phyloP scores from a whole-genome alignment of 192 early-diverging fungal genomes.

The Coemansia sp. region DNA sequence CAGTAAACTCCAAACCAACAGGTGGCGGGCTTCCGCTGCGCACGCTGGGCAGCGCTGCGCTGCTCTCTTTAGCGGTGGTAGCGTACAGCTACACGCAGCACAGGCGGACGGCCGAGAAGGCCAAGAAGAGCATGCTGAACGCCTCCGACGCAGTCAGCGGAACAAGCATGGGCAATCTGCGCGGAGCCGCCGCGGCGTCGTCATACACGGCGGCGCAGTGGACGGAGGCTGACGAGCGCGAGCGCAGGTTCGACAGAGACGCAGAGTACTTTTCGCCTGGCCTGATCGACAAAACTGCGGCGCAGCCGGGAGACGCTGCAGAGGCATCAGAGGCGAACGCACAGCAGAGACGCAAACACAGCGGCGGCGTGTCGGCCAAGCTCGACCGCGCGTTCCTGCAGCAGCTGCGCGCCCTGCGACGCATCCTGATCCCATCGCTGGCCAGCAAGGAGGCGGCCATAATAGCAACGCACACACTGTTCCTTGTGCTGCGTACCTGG shows the following conservation, averaged over 20 bases:
- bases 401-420: conserved; percentile 71
- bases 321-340: not conserved
- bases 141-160: conserved; percentile 25
- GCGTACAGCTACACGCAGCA: conserved; percentile 51
- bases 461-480: conserved; percentile 76
- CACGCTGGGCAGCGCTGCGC: conserved; percentile 33
- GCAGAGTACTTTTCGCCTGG: conserved; percentile 27
- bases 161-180: conserved; percentile 43
- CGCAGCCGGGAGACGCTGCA: no score
- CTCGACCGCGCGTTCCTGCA: conserved; percentile 40
- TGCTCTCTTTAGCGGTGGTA: conserved; percentile 32
- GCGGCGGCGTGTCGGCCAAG: conserved; percentile 5
- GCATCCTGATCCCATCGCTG: conserved; percentile 78
- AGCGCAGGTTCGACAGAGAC: conserved; percentile 43
- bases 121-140: conserved; percentile 39
- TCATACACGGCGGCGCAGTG: conserved; percentile 33
- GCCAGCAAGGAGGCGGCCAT: conserved; percentile 77
- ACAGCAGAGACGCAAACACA: not conserved
- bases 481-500: conserved; percentile 88
- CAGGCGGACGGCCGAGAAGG: conserved; percentile 38
- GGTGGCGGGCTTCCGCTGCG: conserved; percentile 25
- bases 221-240: conserved; percentile 45
- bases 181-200: conserved; percentile 14
- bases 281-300: conserved; percentile 10
- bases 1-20: conserved; percentile 16